phyloP scores from a whole-genome alignment of 768 basidiomycete species.

The Chlorophyllum brunneum region DNA sequence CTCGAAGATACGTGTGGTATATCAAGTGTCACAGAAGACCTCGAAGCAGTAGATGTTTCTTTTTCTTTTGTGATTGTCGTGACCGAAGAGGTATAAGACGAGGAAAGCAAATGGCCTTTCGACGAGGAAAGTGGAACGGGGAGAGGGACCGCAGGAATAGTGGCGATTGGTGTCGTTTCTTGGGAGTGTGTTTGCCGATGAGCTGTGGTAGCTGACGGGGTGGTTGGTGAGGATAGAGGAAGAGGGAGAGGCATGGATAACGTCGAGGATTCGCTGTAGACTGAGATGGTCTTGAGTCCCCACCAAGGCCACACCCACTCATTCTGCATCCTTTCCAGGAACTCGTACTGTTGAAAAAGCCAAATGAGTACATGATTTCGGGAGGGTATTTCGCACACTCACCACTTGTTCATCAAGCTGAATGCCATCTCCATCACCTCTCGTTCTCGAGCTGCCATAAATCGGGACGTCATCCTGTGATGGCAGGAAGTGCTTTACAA shows the following conservation, averaged over 20 bases:
- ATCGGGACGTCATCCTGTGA: slow-evolving; percentile 13
- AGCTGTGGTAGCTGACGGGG: background rate
- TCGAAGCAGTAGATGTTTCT: background rate
- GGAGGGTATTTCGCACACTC: background rate
- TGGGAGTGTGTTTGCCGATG: background rate
- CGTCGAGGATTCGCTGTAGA: slow-evolving; percentile 1
- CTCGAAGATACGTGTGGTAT: background rate
- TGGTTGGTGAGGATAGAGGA: background rate
- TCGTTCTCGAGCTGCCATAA: background rate
- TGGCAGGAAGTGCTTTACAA: slow-evolving; percentile 36
- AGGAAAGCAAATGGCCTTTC: background rate
- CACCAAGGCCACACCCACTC: slow-evolving; percentile 9
- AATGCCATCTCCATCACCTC: slow-evolving; percentile 4
- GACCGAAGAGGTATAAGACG: background rate
- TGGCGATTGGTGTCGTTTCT: background rate
- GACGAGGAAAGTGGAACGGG: background rate
- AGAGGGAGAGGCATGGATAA: slow-evolving; percentile 4
- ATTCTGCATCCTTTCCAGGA: slow-evolving; percentile 10
- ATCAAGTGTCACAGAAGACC: background rate
- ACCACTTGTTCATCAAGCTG: slow-evolving; percentile 11
- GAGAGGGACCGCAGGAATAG: background rate
- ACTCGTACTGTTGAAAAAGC: slow-evolving; percentile 2
- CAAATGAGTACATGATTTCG: background rate
- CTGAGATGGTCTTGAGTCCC: slow-evolving; percentile 6
- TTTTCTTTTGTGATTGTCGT: background rate